Base-by-base conservation (phyloP, 345 rosid species). In the Arabidopsis suecica region DNA sequence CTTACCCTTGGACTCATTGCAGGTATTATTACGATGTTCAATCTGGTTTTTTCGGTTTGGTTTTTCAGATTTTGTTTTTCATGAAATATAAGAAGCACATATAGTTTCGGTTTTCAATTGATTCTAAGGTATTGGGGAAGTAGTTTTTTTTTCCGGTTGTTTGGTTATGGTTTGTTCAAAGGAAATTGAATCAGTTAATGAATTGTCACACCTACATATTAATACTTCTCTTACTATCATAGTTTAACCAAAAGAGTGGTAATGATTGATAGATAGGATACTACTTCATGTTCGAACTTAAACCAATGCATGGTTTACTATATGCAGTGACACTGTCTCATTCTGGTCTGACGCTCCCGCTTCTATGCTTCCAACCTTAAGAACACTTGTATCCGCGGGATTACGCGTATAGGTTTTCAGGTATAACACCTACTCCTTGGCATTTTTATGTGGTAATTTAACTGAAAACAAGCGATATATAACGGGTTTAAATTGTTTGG, bases 1-100 rank as follows among this genome's bases (percentile, higher is more conserved):
- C 93, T 1, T 87, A 89, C 75, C 84, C 88, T 53, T 93, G 96
- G 96, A 80, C 87, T 53, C 94, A 81, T 28, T 93, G 98, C 96
- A 91, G 88, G 95, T 88, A 76, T 18, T 32, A 61, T 40, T 23
- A 73, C 11, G 4, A 50, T 23, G 45, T 18, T 28, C 14, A 44
- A n/a, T 44, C 3, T 28, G 1, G 0, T 40, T 41, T 40, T 41
- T 61, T 25, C 1, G 20, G 11, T 61, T 40, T 0, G 16, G 0
- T 23, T 62, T 37, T 4, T 38, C 6, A 60, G 3, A 33, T 16
- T 37, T 9, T 59, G 7, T 34, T 59, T 57, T 34, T 57, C 0
- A 16, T 34, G 23, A 34, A 34, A 34, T 61, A 38, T 61, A 38
- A 4, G 1, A 57, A 34, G 7, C 14, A 22, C 10, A 58, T 36